A percentile compares a stretch with the other conserved stretches of the same genome.
Conservation (phyloP, 208 protist genomes). For the Wallacemonas sp. region DNA sequence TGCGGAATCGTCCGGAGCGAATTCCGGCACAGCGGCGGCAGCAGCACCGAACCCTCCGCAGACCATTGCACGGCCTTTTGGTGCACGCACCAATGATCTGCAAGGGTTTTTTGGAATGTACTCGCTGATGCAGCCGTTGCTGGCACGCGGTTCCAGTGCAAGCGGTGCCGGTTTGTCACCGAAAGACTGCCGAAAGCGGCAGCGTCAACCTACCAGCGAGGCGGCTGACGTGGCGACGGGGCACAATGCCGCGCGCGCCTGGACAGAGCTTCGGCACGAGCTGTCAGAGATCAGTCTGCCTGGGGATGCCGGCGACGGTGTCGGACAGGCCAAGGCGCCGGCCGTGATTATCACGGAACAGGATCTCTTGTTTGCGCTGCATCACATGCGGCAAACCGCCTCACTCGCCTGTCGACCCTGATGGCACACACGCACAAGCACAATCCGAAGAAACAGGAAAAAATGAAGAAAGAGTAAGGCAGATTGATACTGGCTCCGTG, state of each 20-base stretch:
- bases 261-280: not conserved
- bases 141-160: no score
- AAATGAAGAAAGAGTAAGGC: no score
- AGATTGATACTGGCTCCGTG: no score
- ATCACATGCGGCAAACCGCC: no score
- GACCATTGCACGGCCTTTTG: slow-evolving; percentile 17
- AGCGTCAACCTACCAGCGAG: no score
- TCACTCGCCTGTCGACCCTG: no score
- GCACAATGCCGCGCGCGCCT: not conserved
- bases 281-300: not conserved
- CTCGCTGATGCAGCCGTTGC: slow-evolving; percentile 10
- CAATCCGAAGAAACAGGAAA: no score
- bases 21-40: not conserved
- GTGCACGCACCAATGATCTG: slow-evolving; percentile 13
- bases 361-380: slow-evolving; percentile 55
- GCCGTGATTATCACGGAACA: slow-evolving; percentile 30
- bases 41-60: not conserved
- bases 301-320: not conserved
- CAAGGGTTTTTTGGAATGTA: slow-evolving; percentile 27
- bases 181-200: no score
- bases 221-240: no score
- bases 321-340: not conserved
- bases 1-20: not conserved
- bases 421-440: no score
- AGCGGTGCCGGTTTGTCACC: no score